Percentiles rank a stretch among this genome's conserved stretches.
phyloP scores from a whole-genome alignment of 1,139 yeast species.

The Candida neerlandica region DNA sequence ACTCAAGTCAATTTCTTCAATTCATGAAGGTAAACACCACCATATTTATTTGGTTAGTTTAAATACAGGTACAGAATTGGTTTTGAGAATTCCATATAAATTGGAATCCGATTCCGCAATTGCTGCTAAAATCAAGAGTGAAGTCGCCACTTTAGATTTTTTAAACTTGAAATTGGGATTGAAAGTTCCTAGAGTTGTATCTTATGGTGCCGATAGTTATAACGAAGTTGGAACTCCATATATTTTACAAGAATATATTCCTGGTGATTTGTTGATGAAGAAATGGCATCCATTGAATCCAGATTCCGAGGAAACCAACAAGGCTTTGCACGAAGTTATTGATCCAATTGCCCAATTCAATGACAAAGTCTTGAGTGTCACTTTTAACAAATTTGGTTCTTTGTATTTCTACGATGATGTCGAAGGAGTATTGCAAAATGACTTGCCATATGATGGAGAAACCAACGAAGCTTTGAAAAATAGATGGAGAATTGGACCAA shows the following conservation, averaged over 20 bases:
- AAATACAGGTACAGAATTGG: slow-evolving; percentile 61
- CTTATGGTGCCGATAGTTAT: slow-evolving; percentile 64
- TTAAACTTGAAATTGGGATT: slow-evolving; percentile 53
- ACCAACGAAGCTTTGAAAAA: slow-evolving; percentile 51
- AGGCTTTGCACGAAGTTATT: slow-evolving; percentile 56
- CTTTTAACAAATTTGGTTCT: slow-evolving; percentile 78
- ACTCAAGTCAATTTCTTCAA: slow-evolving; percentile 74
- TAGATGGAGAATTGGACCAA: slow-evolving; percentile 93
- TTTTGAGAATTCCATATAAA: slow-evolving; percentile 84
- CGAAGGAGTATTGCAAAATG: slow-evolving; percentile 38
- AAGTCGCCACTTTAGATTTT: slow-evolving; percentile 92
- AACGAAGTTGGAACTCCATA: slow-evolving; percentile 75
- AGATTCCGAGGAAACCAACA: slow-evolving; percentile 32
- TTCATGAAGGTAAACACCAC: slow-evolving; percentile 94
- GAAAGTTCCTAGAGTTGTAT: slow-evolving; percentile 72
- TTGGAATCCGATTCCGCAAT: slow-evolving; percentile 65
- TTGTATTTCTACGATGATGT: slow-evolving; percentile 74
- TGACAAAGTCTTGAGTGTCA: slow-evolving; percentile 47
- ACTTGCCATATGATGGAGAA: slow-evolving; percentile 68
- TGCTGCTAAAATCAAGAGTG: slow-evolving; percentile 73
- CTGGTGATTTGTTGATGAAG: slow-evolving; percentile 82
- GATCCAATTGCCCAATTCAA: slow-evolving; percentile 66
- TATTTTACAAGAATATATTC: slow-evolving; percentile 75
- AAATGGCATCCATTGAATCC: slow-evolving; percentile 81
- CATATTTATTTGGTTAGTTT: slow-evolving; percentile 75